Evolutionary conservation across 768 basidiomycete genomes (phyloP).

Genomic region (Cystobasidium tubakii): DNA sequence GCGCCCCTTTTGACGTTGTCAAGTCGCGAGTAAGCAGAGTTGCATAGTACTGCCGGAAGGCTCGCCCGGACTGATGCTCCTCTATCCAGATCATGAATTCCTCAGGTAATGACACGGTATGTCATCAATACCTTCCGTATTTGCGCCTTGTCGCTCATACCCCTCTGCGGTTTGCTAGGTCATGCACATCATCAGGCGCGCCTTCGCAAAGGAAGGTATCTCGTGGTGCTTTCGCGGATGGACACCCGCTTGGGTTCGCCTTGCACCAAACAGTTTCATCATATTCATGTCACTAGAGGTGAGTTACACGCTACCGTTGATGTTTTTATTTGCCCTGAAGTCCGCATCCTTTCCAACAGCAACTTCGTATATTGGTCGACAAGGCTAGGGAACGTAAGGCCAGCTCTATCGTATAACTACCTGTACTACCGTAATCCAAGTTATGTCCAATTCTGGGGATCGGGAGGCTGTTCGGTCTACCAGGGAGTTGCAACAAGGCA

Average conservation of each 20-base stretch:
- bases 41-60: not conserved
- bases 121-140: not conserved
- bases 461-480: no score
- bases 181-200: constrained; percentile 32
- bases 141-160: not conserved
- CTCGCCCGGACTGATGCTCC: not conserved
- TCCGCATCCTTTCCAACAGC: not conserved
- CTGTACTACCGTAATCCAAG: no score
- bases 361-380: constrained; percentile 1
- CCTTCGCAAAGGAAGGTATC: constrained; percentile 44
- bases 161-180: not conserved
- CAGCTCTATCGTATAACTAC: not conserved
- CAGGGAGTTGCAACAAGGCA: no score
- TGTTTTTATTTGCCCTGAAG: no score
- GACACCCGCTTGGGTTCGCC: constrained; percentile 45
- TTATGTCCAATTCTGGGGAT: no score
- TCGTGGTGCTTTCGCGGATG: constrained; percentile 43
- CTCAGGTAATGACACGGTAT: constrained; percentile 20
- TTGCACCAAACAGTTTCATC: constrained; percentile 29
- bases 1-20: constrained; percentile 44
- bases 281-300: constrained; percentile 21
- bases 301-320: not conserved
- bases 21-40: constrained; percentile 40
- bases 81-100: constrained; percentile 44
- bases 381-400: not conserved